These are phyloP conservation scores for Claviceps paspali DNA, from an alignment of 2,329 filamentous ascomycete species.

Conservation along the genomic window DNA sequence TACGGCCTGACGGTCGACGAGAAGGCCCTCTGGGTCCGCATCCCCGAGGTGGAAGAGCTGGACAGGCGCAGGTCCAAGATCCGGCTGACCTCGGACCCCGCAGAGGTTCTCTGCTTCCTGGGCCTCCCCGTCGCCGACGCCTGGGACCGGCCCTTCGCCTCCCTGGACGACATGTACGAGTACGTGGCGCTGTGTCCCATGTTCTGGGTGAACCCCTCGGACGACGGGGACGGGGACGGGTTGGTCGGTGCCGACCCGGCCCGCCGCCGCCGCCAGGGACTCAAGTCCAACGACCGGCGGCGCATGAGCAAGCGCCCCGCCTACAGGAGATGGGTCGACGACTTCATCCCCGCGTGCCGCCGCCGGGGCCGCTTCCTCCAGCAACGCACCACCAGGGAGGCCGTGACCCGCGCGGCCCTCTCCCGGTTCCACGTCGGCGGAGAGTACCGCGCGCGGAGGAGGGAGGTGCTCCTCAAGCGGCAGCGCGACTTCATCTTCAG, in stretches of 20 bases:
- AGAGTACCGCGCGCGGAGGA: conserved; percentile 29
- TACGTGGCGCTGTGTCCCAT: conserved; percentile 45
- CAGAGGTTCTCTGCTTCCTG: conserved; percentile 44
- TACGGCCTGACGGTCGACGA: conserved; percentile 54
- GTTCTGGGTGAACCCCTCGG: conserved; percentile 29
- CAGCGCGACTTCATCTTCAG: conserved; percentile 29
- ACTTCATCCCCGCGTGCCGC: conserved; percentile 42
- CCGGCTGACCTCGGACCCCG: conserved; percentile 42
- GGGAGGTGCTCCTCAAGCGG: conserved; percentile 24
- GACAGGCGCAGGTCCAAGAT: conserved; percentile 43
- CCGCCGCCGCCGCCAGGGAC: no score
- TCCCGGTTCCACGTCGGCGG: conserved; percentile 28
- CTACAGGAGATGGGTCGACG: conserved; percentile 45
- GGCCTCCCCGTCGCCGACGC: conserved; percentile 31
- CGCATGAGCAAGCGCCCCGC: conserved; percentile 38
- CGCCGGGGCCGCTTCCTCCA: conserved; percentile 20
- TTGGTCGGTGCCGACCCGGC: no score
- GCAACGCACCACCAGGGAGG: conserved; percentile 20
- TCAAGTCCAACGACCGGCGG: conserved; percentile 40
- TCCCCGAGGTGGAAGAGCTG: conserved; percentile 49
- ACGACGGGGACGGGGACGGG: not conserved
- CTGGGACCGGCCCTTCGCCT: conserved; percentile 41
- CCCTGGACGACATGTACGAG: conserved; percentile 40
- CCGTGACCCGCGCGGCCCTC: conserved; percentile 39
- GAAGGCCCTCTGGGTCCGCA: conserved; percentile 45